Conservation (phyloP, 2,329 filamentous ascomycete genomes). For the Pyrenophora graminea region DNA sequence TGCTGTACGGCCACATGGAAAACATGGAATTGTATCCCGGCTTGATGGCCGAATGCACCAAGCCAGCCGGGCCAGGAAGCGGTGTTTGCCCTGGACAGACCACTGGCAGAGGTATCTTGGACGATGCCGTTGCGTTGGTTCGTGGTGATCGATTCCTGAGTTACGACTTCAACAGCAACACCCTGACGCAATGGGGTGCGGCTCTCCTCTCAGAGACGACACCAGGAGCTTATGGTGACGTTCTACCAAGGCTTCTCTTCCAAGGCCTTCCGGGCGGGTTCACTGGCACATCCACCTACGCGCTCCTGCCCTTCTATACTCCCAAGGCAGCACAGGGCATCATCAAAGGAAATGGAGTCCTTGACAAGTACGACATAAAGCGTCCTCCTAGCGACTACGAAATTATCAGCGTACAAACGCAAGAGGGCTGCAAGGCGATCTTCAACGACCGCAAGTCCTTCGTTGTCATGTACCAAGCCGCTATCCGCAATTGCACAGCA, state of each 20-base stretch:
- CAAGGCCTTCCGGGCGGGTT: constrained; percentile 54
- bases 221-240: constrained; percentile 53
- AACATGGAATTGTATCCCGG: constrained; percentile 80
- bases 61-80: constrained; percentile 70
- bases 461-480: constrained; percentile 53
- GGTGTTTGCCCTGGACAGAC: constrained; percentile 71
- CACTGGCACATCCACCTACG: constrained; percentile 55
- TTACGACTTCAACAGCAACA: constrained; percentile 59
- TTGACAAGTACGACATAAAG: constrained; percentile 53
- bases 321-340: constrained; percentile 55
- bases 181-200: constrained; percentile 55
- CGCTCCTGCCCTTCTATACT: constrained; percentile 57
- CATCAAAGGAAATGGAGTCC: constrained; percentile 52
- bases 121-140: constrained; percentile 74
- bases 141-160: constrained; percentile 79
- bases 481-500: constrained; percentile 67
- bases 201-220: constrained; percentile 47
- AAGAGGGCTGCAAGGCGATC: constrained; percentile 55
- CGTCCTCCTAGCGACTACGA: constrained; percentile 49
- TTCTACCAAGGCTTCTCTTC: constrained; percentile 51
- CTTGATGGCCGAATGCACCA: constrained; percentile 75
- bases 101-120: constrained; percentile 73
- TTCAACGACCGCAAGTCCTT: constrained; percentile 57
- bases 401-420: constrained; percentile 55
- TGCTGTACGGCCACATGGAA: constrained; percentile 72